phyloP scores from a whole-genome alignment of 2,329 filamentous ascomycete species.

The Ascosphaera apis region DNA sequence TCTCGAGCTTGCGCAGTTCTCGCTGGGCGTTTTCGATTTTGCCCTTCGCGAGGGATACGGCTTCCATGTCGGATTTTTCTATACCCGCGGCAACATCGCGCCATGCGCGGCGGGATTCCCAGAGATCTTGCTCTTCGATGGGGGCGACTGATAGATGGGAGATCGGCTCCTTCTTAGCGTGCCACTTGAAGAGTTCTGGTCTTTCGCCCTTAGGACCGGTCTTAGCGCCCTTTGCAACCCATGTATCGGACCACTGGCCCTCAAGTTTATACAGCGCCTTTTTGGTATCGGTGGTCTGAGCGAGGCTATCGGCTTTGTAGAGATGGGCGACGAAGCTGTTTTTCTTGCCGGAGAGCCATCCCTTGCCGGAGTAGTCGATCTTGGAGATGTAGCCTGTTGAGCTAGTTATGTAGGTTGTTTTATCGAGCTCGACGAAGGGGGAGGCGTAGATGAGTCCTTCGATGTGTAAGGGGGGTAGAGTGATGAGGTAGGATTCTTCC shows the following conservation, averaged over 20 bases:
- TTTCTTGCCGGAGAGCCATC: conserved; percentile 90
- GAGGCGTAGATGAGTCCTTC: conserved; percentile 55
- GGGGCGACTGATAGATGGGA: conserved; percentile 50
- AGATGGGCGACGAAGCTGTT: conserved; percentile 63
- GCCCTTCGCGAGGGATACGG: conserved; percentile 53
- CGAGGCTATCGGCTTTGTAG: too few species aligned
- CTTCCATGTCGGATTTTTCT: conserved; percentile 60
- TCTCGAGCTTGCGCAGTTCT: conserved; percentile 49
- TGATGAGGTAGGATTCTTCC: conserved; percentile 63
- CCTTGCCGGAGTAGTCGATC: conserved; percentile 82
- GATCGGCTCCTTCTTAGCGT: conserved; percentile 32
- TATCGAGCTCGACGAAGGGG: conserved; percentile 80
- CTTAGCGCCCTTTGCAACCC: conserved; percentile 50
- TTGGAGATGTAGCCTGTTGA: conserved; percentile 70
- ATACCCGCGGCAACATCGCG: conserved; percentile 63
- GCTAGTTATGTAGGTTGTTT: conserved; percentile 62
- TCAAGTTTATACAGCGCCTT: conserved; percentile 52
- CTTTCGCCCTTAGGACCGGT: conserved; percentile 25
- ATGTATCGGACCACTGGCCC: conserved; percentile 74
- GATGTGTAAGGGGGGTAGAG: conserved; percentile 74
- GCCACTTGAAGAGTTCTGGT: conserved; percentile 33
- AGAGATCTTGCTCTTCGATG: conserved; percentile 57
- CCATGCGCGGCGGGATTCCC: conserved; percentile 80
- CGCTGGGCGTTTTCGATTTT: conserved; percentile 82
- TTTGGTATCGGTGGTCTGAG: conserved; percentile 42